These are phyloP conservation scores for Tuber magnatum DNA, from an alignment of 495 filamentous ascomycete species.

Conservation along the genomic window DNA sequence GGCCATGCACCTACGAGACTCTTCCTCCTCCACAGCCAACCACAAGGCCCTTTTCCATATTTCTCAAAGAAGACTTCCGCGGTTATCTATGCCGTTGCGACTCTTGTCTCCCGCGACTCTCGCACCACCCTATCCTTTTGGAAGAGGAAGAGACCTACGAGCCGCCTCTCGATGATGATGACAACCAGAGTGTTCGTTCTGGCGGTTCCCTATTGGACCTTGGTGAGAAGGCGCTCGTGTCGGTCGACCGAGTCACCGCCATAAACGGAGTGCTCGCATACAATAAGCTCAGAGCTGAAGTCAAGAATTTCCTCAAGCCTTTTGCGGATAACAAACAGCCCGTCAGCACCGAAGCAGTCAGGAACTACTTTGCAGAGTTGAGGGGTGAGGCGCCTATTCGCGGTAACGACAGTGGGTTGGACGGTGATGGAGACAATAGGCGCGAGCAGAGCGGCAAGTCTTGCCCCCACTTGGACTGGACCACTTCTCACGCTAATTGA, in stretches of 20 bases:
- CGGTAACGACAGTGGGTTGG: conserved; percentile 45
- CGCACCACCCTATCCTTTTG: conserved; percentile 64
- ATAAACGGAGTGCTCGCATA: conserved; percentile 98
- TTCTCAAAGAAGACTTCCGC: conserved; percentile 69
- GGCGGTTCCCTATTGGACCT: conserved; percentile 75
- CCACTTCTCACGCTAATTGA: neutral
- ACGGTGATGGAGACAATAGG: conserved; percentile 46
- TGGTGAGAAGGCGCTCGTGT: conserved; percentile 81
- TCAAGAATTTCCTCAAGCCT: conserved; percentile 83
- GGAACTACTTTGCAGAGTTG: conserved; percentile 86
- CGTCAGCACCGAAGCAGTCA: conserved; percentile 90
- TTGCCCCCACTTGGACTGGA: neutral
- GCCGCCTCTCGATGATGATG: conserved; percentile 66
- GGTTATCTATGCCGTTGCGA: conserved; percentile 68
- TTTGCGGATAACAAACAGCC: conserved; percentile 83
- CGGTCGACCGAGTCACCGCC: conserved; percentile 80
- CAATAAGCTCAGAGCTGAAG: conserved; percentile 85
- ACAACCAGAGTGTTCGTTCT: conserved; percentile 50
- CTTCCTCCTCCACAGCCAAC: conserved; percentile 50
- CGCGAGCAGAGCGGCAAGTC: conserved; percentile 53
- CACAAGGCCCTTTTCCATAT: conserved; percentile 61
- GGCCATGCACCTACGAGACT: conserved; percentile 44
- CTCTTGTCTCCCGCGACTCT: conserved; percentile 66
- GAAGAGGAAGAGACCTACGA: conserved; percentile 93
- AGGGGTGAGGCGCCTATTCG: conserved; percentile 67